phyloP scores from a whole-genome alignment of 208 protist genomes.

The Herpetomonas samuelpessoai region DNA sequence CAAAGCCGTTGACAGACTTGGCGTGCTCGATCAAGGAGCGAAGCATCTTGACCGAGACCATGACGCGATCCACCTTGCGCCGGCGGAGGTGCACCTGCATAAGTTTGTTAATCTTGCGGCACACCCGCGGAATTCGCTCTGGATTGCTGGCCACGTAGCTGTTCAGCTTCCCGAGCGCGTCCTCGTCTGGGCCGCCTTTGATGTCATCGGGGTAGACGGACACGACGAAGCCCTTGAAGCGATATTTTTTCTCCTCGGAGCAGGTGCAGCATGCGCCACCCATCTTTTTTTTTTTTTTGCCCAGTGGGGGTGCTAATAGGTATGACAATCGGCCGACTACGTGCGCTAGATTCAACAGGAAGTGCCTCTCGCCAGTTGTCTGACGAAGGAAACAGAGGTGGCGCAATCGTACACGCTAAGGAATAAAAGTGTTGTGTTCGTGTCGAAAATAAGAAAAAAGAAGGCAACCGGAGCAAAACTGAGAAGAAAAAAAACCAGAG shows the following conservation, averaged over 20 bases:
- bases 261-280: constrained; percentile 37
- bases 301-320: too few relatives aligned
- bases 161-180: constrained; percentile 63
- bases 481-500: too few relatives aligned
- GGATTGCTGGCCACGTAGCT: constrained; percentile 76
- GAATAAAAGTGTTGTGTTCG: too few relatives aligned
- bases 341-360: too few relatives aligned
- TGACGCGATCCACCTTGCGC: constrained; percentile 41
- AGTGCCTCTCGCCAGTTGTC: too few relatives aligned
- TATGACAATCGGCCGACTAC: too few relatives aligned
- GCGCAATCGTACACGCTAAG: too few relatives aligned
- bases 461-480: background rate
- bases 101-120: constrained; percentile 78
- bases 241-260: constrained; percentile 49
- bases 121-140: constrained; percentile 80
- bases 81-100: constrained; percentile 30
- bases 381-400: too few relatives aligned
- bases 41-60: constrained; percentile 66
- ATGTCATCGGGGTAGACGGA: constrained; percentile 60
- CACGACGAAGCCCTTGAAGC: constrained; percentile 81
- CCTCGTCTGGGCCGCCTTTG: constrained; percentile 40
- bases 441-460: constrained; percentile 3
- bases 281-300: constrained; percentile 15
- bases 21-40: constrained; percentile 57
- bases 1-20: constrained; percentile 54